Evolutionary conservation across 768 basidiomycete genomes (phyloP).

Genomic region (Amanita pseudoporphyria): DNA sequence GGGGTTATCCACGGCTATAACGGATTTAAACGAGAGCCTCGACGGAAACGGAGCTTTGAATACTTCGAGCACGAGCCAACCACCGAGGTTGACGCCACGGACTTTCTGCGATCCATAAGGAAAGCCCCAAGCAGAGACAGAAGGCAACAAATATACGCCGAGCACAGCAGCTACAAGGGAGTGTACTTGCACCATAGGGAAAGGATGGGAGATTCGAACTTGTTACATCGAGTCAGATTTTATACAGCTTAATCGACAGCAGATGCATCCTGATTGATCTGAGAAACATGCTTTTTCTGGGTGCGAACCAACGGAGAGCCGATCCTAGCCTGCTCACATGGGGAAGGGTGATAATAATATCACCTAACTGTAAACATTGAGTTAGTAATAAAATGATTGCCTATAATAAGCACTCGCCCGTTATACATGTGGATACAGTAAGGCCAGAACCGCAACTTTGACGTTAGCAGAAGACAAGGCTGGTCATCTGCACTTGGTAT

Average conservation of each 20-base stretch:
- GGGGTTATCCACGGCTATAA: constrained; percentile 71
- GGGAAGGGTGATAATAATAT: not conserved
- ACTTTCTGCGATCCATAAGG: constrained; percentile 67
- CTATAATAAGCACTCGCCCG: not conserved
- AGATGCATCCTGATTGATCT: constrained; percentile 2
- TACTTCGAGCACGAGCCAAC: constrained; percentile 41
- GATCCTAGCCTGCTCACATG: not conserved
- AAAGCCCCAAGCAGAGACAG: constrained; percentile 36
- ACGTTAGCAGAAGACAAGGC: too few species aligned
- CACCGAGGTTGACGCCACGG: constrained; percentile 77
- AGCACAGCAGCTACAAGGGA: constrained; percentile 10
- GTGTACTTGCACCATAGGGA: constrained; percentile 11
- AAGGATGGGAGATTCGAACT: not conserved
- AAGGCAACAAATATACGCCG: constrained; percentile 13
- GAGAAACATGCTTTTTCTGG: not conserved
- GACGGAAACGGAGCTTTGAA: not conserved
- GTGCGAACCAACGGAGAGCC: not conserved
- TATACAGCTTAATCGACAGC: not conserved
- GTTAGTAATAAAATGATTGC: not conserved
- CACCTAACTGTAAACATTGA: not conserved
- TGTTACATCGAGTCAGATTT: not conserved
- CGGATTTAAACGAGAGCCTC: constrained; percentile 7
- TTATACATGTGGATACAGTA: too few species aligned
- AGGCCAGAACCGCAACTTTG: too few species aligned
- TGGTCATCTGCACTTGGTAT: too few species aligned